These are phyloP conservation scores for Saprolegnia diclina DNA, from an alignment of 352 stramenopile genomes.

Conservation along the genomic window DNA sequence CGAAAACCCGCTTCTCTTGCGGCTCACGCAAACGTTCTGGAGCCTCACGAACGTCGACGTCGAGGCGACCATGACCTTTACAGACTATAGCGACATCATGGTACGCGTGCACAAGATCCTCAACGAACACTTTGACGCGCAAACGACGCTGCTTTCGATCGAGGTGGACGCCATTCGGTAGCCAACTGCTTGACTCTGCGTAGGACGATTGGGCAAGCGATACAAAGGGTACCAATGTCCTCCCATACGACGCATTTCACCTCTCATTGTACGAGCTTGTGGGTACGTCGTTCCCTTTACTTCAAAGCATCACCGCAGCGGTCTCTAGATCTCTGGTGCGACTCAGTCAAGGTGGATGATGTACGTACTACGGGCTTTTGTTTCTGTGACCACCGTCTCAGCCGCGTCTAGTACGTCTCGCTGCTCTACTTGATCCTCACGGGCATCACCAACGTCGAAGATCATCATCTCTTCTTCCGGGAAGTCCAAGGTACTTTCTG, in stretches of 20 bases:
- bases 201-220: constrained; percentile 25
- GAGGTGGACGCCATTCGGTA: not conserved
- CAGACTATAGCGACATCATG: constrained; percentile 13
- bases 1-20: constrained; percentile 12
- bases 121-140: constrained; percentile 17
- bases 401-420: constrained; percentile 14
- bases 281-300: constrained; percentile 4
- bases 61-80: not conserved
- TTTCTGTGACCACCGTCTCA: not conserved
- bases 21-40: constrained; percentile 21
- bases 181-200: not conserved
- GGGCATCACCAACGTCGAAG: constrained; percentile 18
- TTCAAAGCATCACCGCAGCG: not conserved
- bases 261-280: constrained; percentile 22
- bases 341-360: constrained; percentile 18
- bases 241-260: constrained; percentile 16
- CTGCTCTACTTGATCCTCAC: constrained; percentile 22
- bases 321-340: constrained; percentile 22
- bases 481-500: constrained; percentile 1
- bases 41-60: not conserved
- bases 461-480: not conserved
- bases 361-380: not conserved
- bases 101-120: constrained; percentile 26
- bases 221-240: not conserved
- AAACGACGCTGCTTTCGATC: constrained; percentile 2